Evolutionary conservation across 345 rosid genomes (phyloP), one percentile per base, ranked within the genome.

Genomic region (Ceriops zippeliana): DNA sequence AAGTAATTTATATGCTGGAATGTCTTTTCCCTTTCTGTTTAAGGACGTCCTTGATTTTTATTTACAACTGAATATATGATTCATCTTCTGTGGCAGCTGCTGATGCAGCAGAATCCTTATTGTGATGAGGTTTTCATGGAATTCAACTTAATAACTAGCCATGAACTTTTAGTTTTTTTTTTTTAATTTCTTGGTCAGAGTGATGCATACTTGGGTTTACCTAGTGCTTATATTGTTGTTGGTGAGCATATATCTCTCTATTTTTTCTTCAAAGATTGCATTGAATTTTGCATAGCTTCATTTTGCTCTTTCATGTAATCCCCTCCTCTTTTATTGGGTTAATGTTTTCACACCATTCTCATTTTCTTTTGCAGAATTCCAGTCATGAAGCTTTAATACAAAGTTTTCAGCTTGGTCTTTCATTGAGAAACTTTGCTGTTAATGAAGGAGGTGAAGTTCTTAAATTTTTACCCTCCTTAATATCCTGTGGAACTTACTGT

Each of bases 351-450:
- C 69, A 52, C 46, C n/a, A 10, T 74, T 63, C 69, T 19, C 52
- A 51, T 34, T 46, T 52, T 61, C 10, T 71, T 70, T 63, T 77
- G 71, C 98, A 91, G 99, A 92, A 92, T 77, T 91, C 96, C 61
- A 87, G 92, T 74, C 80, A 83, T 63, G 90, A 95, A 66, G 84
- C 81, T 62, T 83, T 95, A 70, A 79, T 84, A 67, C 88, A 92
- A 74, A 90, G 98, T 73, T 90, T 90, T 79, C 99, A 95, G 80
- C 88, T 91, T 59, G 97, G 96, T 58, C 87, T 92, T 81, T 88
- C 99, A 64, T 78, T 95, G 84, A 89, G 90, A 71, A 79, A 87
- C 73, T 78, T 90, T 66, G 86, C 98, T 80, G 84, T 90, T 32
- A 81, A 72, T 51, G 86, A 83, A 83, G 95, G 78, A 82, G 96